Evolutionary conservation across 805 yeast genomes (phyloP), one percentile per base, ranked within the genome.

Genomic region (Nakazawaea ishiwadae): DNA sequence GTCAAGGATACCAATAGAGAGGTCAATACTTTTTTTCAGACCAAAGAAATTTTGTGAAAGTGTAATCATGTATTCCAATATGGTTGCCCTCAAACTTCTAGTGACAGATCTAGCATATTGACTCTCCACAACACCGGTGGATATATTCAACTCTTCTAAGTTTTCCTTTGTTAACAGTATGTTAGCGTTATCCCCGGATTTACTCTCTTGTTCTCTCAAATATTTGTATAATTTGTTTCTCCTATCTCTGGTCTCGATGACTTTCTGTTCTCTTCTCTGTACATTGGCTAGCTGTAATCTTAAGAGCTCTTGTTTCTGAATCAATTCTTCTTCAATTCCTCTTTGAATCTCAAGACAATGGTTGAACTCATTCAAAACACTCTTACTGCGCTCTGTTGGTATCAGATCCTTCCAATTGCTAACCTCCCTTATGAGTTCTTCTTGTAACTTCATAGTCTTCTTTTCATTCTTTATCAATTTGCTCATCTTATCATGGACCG

Each of bases 91-190:
- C 46, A 79, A 60, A 10, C 68, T 66, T 20, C 56, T 63, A 33
- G 65, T 63, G 17, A 79, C 69, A 0, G 78, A 63, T 35, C 76
- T 63, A 7, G 64, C 59, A 36, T 69, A 63, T 51, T 79, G 84
- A 23, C 65, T 71, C 44, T 73, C 73, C 5, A 75, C 73, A 17
- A 77, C 72, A 41, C 68, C 75, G n/a, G 74, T 61, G 28, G 75
- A 68, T 45, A 70, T 66, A 32, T 66, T 65, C 42, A 70, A 58
- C 47, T 73, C 78, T 52, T 78, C 84, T 26, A 78, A 52, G 39
- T 66, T 63, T 50, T 79, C 85, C 43, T 62, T 63, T 1, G 72
- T 56, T 15, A 75, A 53, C 12, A 68, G 56, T 0, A 76, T 65
- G 6, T 55, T 57, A 14, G 71, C 66, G 21, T 71, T 66, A 37